Base-by-base conservation (phyloP, 1,284 basidiomycete species). In the Trichosporon asahii region DNA sequence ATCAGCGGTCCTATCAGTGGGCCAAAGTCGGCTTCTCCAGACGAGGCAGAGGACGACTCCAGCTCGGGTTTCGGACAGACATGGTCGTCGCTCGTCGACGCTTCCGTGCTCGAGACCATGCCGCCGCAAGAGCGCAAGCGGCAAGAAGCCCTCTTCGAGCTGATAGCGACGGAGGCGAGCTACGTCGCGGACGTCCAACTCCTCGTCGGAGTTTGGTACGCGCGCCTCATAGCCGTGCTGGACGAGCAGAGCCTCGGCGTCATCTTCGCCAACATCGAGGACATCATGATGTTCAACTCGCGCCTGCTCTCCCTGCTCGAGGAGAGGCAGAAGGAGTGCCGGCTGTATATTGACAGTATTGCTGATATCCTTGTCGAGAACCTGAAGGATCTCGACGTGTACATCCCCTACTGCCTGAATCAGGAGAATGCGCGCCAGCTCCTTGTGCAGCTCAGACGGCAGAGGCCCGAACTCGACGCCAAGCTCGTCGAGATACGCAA, bases 211-310 rank as follows among this genome's bases (percentile, higher is more conserved):
- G 85, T 91, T 15, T 98, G 96, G 83, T 97, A 95, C 84, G 89
- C 89, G 1, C 89, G 88, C 71, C 85, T 97, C 82, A 83, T 95
- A 64, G 84, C 87, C 0, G 78, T 92, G 25, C 85, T 98, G n/a
- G 90, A 91, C 15, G 86, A 87, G 67, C 93, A 93, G 78, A 92
- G 91, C 2, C 86, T 90, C 18, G 89, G 88, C 0, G 91, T 91
- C 63, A 90, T 98, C 35, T 98, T 98, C 78, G 92, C 92, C 15
- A 98, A 98, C 76, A 87, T 98, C 31, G 95, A 98, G 78, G 94
- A 95, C 66, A 90, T 96, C 68, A 85, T 96, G 8, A 84, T 96
- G 29, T 90, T 89, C 67, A 95, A 95, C 77, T 95, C 93, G 88
- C 87, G 89, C 0, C 94, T 96, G 80, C 83, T 94, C 70, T 93